Evolutionary conservation across 2,329 filamentous ascomycete genomes (phyloP).

Genomic region (Colletotrichum sp.): DNA sequence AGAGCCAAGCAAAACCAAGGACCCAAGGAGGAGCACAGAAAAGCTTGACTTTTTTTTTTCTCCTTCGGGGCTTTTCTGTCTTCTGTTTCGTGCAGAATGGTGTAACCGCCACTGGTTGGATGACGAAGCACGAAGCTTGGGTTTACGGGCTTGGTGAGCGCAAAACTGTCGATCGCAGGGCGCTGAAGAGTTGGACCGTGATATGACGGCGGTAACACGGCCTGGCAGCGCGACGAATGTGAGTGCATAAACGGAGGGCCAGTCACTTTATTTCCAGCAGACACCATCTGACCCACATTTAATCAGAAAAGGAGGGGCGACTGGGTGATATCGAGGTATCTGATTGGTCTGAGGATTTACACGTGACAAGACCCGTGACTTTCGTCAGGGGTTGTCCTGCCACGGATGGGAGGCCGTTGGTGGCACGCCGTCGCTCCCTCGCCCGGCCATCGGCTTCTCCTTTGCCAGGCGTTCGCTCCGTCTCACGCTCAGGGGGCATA

Average conservation of each 20-base stretch:
- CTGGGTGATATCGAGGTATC: not conserved
- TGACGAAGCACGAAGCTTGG: not conserved
- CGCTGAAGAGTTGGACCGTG: not conserved
- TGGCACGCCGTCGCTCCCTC: not conserved
- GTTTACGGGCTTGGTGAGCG: not conserved
- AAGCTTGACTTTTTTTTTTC: constrained; percentile 12
- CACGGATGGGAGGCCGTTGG: not conserved
- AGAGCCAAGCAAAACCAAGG: not conserved
- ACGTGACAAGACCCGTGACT: not conserved
- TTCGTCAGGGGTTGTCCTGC: constrained; percentile 4
- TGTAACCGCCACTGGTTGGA: not conserved
- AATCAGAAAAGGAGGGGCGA: not conserved
- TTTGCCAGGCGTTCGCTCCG: not conserved
- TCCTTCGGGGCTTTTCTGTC: not conserved
- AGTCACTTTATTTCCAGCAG: not conserved
- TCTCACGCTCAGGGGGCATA: not conserved
- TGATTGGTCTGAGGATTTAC: not conserved
- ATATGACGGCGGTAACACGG: not conserved
- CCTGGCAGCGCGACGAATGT: not conserved
- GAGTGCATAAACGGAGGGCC: not conserved
- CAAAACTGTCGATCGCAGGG: not conserved
- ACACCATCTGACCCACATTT: constrained; percentile 1
- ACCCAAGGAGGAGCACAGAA: not conserved
- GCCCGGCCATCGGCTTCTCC: not conserved
- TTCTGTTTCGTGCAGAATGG: not conserved